These are phyloP conservation scores for Haplographium delicatum DNA, from an alignment of 495 filamentous ascomycete species.

Conservation along the genomic window DNA sequence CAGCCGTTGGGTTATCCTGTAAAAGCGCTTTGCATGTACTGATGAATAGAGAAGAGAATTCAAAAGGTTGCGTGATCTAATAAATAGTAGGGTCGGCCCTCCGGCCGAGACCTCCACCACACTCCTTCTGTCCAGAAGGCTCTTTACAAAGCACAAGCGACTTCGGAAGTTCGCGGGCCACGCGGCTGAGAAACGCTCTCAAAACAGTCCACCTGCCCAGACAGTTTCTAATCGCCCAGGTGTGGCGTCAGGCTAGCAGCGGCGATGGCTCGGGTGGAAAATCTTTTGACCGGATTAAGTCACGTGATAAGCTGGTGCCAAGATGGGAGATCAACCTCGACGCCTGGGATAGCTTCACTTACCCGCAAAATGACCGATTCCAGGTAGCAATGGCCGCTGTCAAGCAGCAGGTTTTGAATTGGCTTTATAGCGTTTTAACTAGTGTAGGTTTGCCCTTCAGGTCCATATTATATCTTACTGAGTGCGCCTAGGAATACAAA, in stretches of 20 bases:
- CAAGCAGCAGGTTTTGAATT: conserved; percentile 83
- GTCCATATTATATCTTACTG: too few species aligned
- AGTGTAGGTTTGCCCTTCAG: conserved; percentile 65
- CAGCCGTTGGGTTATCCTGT: conserved; percentile 40
- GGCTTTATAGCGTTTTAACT: conserved; percentile 86
- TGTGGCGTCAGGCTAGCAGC: too few species aligned
- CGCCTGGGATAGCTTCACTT: conserved; percentile 7
- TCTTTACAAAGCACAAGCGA: conserved; percentile 12
- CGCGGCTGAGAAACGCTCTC: too few species aligned
- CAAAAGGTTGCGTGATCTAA: conserved; percentile 1
- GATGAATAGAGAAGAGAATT: background rate
- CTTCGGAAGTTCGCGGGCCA: conserved; percentile 7
- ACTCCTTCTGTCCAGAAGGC: too few species aligned
- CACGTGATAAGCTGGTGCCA: background rate
- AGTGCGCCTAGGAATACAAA: conserved; percentile 68
- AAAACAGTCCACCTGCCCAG: too few species aligned
- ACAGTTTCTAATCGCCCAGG: too few species aligned
- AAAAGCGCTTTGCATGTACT: conserved; percentile 2
- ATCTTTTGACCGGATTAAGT: background rate
- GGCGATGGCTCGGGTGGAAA: background rate
- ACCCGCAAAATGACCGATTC: conserved; percentile 10
- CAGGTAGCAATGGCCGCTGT: conserved; percentile 59
- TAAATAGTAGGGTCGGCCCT: conserved; percentile 6
- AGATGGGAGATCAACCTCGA: background rate
- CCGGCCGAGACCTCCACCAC: background rate